Evolutionary conservation across 495 filamentous ascomycete genomes (phyloP).

Genomic region (Hapsidospora chrysogenum): DNA sequence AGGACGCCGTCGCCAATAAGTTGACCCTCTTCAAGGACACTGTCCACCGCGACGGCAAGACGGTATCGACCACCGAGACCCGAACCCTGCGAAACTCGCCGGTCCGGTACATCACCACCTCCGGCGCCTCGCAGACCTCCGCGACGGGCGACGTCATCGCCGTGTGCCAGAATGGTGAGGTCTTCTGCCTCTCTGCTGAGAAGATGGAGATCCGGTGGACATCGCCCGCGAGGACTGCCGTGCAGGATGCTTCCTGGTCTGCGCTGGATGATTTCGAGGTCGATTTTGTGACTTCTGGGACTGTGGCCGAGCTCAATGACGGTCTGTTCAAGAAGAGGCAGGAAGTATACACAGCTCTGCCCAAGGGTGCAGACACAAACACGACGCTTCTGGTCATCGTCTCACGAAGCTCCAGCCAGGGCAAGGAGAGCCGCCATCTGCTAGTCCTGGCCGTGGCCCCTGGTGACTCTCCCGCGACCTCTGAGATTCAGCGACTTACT

Average conservation of each 20-base stretch:
- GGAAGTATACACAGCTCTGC: constrained; percentile 1
- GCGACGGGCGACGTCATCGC: constrained; percentile 16
- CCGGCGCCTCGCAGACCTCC: constrained; percentile 2
- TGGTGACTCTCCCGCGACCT: constrained; percentile 8
- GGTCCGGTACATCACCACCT: constrained; percentile 4
- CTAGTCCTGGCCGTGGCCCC: constrained; percentile 26
- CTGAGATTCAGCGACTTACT: constrained; percentile 8
- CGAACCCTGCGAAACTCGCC: not conserved
- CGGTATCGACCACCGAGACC: constrained; percentile 14
- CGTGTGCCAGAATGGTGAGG: constrained; percentile 19
- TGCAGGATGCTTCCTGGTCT: constrained; percentile 17
- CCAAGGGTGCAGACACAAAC: constrained; percentile 17
- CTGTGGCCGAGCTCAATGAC: constrained; percentile 3
- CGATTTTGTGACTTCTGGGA: constrained; percentile 19
- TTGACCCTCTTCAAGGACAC: constrained; percentile 42
- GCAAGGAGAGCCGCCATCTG: constrained; percentile 15
- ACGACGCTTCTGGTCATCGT: constrained; percentile 31
- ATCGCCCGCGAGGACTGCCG: constrained; percentile 13
- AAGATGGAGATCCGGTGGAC: constrained; percentile 22
- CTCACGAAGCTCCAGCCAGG: constrained; percentile 10
- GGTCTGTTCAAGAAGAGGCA: constrained; percentile 4
- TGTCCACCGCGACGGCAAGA: constrained; percentile 42
- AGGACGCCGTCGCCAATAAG: constrained; percentile 17
- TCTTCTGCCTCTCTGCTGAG: constrained; percentile 21
- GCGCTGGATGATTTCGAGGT: constrained; percentile 13